Conservation (phyloP, 306 rosid species). For the Vicia faba region DNA sequence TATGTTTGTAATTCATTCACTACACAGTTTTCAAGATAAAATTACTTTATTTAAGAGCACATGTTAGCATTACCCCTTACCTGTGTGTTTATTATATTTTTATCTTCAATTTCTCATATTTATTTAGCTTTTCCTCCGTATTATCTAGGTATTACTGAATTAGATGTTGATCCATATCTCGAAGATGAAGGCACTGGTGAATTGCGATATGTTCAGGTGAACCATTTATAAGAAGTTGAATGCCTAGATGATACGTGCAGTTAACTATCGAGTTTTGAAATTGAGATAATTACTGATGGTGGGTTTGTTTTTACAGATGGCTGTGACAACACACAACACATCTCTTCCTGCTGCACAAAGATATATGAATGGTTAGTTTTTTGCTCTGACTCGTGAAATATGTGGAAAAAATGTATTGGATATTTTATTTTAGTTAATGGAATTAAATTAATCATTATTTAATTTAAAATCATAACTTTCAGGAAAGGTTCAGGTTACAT, state of each 20-base stretch:
- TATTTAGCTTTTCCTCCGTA: conserved; percentile 5
- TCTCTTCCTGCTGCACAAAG: conserved; percentile 79
- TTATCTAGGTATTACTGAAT: conserved; percentile 63
- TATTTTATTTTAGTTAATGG: conserved; percentile 18
- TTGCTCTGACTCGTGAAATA: conserved; percentile 33
- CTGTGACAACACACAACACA: conserved; percentile 85
- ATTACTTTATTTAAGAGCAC: too few species aligned
- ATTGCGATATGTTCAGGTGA: conserved; percentile 84
- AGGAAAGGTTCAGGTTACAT: conserved; percentile 90
- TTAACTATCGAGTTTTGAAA: conserved; percentile 12
- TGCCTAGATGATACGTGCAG: conserved; percentile 27
- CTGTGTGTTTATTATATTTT: not conserved
- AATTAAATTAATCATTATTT: conserved; percentile 12
- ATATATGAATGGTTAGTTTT: conserved; percentile 72
- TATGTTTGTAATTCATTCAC: too few species aligned
- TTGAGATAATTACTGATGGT: conserved; percentile 19
- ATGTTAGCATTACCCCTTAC: not conserved
- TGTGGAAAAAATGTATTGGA: not conserved
- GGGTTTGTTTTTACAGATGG: conserved; percentile 68
- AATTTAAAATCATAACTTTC: conserved; percentile 37
- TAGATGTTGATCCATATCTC: conserved; percentile 60
- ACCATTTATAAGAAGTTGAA: conserved; percentile 12
- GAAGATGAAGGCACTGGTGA: conserved; percentile 88
- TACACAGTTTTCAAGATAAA: too few species aligned
- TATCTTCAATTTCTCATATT: conserved; percentile 14